Percentiles rank a stretch among this genome's conserved stretches.
Evolutionary conservation across 495 filamentous ascomycete species (phyloP).

Genomic region (Tuber indicum): DNA sequence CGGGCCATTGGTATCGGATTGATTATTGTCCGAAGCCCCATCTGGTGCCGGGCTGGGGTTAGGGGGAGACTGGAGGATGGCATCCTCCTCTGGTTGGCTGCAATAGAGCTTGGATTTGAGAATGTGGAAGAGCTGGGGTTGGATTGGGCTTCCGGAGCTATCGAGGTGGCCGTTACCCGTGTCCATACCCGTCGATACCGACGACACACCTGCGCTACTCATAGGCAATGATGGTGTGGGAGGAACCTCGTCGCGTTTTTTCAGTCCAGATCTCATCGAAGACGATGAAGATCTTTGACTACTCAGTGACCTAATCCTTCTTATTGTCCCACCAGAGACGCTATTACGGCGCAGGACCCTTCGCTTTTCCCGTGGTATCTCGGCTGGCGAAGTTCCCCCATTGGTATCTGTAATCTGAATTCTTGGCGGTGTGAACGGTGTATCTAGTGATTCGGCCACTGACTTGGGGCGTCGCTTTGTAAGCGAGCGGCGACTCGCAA

Average conservation of each 20-base stretch:
- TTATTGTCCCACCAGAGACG: constrained; percentile 33
- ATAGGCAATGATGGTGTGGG: neutral
- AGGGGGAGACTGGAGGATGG: neutral
- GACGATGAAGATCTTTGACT: constrained; percentile 2
- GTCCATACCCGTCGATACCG: neutral
- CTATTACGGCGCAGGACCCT: constrained; percentile 26
- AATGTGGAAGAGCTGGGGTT: constrained; percentile 25
- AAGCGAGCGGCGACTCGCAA: neutral
- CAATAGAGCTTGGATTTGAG: constrained; percentile 25
- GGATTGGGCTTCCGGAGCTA: neutral
- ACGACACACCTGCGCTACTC: neutral
- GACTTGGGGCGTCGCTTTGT: neutral
- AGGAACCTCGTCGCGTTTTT: neutral
- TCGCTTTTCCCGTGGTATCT: constrained; percentile 17
- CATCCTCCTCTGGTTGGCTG: constrained; percentile 8
- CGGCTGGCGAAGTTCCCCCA: constrained; percentile 13
- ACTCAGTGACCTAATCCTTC: constrained; percentile 6
- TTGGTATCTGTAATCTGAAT: constrained; percentile 39
- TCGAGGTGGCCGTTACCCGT: neutral
- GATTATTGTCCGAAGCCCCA: neutral
- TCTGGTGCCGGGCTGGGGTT: neutral
- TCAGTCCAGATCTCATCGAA: neutral
- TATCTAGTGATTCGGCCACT: neutral
- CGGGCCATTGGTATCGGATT: neutral
- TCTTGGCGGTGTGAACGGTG: constrained; percentile 18